Evolutionary conservation across 371 early-diverging fungal species (phyloP).

Genomic region (Syncephalis fuscata): DNA sequence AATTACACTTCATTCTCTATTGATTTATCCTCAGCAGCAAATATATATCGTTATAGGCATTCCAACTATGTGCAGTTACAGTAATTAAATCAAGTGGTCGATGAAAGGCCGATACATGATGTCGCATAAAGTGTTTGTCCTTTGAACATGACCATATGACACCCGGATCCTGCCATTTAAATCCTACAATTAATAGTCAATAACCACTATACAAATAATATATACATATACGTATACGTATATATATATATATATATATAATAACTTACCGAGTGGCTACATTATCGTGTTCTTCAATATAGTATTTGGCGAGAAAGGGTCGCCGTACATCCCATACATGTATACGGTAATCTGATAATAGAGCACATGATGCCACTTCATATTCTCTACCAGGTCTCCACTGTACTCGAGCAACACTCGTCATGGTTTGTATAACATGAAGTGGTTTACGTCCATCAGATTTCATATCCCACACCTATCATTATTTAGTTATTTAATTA

Average conservation of each 20-base stretch:
- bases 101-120: conserved; percentile 25
- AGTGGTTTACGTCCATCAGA: conserved; percentile 41
- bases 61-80: conserved; percentile 45
- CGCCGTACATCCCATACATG: conserved; percentile 61
- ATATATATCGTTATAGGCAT: conserved; percentile 50
- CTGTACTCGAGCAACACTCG: conserved; percentile 48
- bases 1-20: conserved; percentile 22
- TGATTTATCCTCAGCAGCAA: conserved; percentile 20
- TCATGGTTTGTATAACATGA: conserved; percentile 50
- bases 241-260: too few relatives aligned
- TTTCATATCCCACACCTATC: conserved; percentile 65
- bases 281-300: conserved; percentile 54
- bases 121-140: conserved; percentile 50
- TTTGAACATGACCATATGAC: conserved; percentile 60
- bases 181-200: conserved; percentile 15
- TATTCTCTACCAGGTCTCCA: conserved; percentile 60
- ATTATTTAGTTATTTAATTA: background rate
- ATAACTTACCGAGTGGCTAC: conserved; percentile 37
- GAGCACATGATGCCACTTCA: conserved; percentile 58
- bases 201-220: background rate
- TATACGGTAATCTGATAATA: conserved; percentile 44
- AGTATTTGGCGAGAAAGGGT: conserved; percentile 51
- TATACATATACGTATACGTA: too few relatives aligned
- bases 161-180: conserved; percentile 48
- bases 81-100: conserved; percentile 23